A percentile compares a stretch with the other conserved stretches of the same genome.
phyloP scores from a whole-genome alignment of 2,329 filamentous ascomycete species.

The Ophidiomyces ophidiicola region DNA sequence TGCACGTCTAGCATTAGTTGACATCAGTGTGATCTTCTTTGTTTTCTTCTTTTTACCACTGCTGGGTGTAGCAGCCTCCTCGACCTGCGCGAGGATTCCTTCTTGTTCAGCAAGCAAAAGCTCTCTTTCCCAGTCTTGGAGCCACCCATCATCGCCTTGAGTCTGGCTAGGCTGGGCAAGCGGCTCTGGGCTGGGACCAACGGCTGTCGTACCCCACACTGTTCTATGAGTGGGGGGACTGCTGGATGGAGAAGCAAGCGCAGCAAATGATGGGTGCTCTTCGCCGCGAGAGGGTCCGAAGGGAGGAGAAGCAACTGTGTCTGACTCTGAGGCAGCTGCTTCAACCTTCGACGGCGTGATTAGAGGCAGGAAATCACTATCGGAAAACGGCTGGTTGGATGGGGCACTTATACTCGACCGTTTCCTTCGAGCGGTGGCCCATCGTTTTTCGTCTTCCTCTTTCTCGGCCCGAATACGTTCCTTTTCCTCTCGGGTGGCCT shows the following conservation, averaged over 20 bases:
- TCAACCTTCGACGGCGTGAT: constrained; percentile 24
- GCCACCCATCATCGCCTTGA: constrained; percentile 64
- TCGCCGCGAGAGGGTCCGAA: constrained; percentile 26
- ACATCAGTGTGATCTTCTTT: constrained; percentile 59
- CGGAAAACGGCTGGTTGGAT: constrained; percentile 39
- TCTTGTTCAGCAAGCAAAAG: constrained; percentile 31
- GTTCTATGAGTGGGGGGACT: constrained; percentile 66
- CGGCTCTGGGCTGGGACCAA: constrained; percentile 44
- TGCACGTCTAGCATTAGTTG: constrained; percentile 48
- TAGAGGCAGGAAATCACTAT: constrained; percentile 55
- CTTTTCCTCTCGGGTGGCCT: constrained; percentile 74
- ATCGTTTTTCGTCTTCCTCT: constrained; percentile 56
- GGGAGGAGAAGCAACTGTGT: constrained; percentile 32
- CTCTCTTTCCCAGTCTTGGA: constrained; percentile 71
- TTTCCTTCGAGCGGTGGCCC: constrained; percentile 54
- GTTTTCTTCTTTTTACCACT: constrained; percentile 49
- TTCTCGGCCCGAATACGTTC: constrained; percentile 72
- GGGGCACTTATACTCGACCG: constrained; percentile 39
- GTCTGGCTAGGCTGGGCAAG: constrained; percentile 25
- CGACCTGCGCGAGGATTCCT: constrained; percentile 12
- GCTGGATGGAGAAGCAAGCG: constrained; percentile 63
- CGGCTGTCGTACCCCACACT: constrained; percentile 77
- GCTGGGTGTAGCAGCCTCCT: constrained; percentile 7
- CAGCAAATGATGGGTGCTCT: constrained; percentile 29
- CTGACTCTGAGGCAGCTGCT: constrained; percentile 21